Evolutionary conservation across 192 early-diverging fungal genomes (phyloP).

Genomic region (Rhizoclosmatium sp.): DNA sequence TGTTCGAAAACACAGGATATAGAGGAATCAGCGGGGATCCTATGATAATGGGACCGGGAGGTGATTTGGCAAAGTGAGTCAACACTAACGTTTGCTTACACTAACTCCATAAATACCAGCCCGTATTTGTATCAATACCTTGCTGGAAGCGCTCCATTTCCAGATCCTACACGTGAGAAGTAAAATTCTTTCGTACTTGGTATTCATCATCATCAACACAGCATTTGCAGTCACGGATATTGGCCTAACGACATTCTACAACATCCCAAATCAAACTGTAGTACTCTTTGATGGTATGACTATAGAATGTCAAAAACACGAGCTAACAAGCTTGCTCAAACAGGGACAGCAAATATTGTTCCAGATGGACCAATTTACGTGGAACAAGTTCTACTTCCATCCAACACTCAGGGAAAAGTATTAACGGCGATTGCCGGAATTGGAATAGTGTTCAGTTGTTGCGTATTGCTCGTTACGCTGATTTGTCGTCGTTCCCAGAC

Average conservation of each 20-base stretch:
- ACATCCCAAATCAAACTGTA: background rate
- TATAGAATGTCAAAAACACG: background rate
- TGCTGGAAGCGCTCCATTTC: background rate
- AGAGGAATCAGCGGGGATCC: background rate
- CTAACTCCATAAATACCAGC: too few species aligned
- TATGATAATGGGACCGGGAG: too few species aligned
- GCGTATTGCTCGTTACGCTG: background rate
- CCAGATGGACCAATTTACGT: background rate
- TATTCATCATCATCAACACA: background rate
- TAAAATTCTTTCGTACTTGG: background rate
- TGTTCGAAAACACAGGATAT: background rate
- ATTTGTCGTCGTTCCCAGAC: background rate
- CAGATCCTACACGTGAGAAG: background rate
- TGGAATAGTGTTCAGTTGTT: background rate
- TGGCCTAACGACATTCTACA: background rate
- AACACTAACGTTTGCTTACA: too few species aligned
- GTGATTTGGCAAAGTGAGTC: too few species aligned
- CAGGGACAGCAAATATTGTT: background rate
- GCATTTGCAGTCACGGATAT: background rate
- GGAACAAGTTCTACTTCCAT: background rate
- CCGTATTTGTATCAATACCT: background rate
- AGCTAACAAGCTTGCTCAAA: background rate
- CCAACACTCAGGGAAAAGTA: background rate
- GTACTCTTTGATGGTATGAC: background rate
- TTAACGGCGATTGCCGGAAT: background rate